Percentiles rank a stretch among this genome's conserved stretches.
Conservation (phyloP, 495 filamentous ascomycete species). For the Clavariopsis aquatica region DNA sequence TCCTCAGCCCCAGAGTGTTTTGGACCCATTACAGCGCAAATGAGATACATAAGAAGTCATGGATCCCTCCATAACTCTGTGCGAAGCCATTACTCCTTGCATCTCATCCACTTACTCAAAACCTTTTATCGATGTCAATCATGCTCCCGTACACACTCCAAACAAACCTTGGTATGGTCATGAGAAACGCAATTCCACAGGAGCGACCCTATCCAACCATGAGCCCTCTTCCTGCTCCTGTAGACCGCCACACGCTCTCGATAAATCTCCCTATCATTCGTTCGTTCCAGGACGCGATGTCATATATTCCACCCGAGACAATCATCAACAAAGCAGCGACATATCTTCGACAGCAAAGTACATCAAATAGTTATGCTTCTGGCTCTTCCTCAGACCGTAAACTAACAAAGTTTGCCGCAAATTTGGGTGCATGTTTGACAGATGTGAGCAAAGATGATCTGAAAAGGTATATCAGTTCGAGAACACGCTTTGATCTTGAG, state of each 20-base stretch:
- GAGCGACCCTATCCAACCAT: neutral
- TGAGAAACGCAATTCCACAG: neutral
- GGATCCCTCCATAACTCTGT: too few species aligned
- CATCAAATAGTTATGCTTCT: too few species aligned
- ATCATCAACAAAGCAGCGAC: neutral
- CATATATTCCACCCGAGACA: neutral
- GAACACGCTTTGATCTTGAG: conserved; percentile 20
- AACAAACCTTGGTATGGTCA: neutral
- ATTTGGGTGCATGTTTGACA: conserved; percentile 1
- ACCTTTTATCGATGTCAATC: neutral
- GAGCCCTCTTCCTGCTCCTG: neutral
- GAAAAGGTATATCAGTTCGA: neutral
- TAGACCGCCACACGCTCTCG: neutral
- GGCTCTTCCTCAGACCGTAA: neutral
- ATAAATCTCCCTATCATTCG: too few species aligned
- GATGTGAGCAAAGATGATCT: conserved; percentile 13
- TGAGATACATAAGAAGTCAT: too few species aligned
- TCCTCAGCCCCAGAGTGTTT: too few species aligned
- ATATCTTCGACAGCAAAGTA: neutral
- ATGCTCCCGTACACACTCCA: conserved; percentile 10
- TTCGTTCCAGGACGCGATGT: neutral
- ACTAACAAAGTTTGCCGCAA: conserved; percentile 8
- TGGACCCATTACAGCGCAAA: too few species aligned
- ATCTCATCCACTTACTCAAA: too few species aligned
- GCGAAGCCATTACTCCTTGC: too few species aligned